Base-by-base conservation (phyloP, 495 filamentous ascomycete species). In the Venustampulla echinocandica region DNA sequence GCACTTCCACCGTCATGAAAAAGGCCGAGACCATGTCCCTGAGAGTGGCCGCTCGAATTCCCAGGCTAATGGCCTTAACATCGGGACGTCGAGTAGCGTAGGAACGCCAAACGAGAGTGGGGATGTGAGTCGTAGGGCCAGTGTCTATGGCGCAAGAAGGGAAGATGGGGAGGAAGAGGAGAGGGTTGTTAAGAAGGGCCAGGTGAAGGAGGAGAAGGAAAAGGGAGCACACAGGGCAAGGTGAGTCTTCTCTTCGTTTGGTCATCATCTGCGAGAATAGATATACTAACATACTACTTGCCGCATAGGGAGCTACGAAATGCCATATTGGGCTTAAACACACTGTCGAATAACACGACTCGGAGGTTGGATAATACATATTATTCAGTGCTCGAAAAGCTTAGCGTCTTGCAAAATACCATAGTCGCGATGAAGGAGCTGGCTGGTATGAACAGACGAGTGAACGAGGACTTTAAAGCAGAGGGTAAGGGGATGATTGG, bases 361-460 rank as follows among this genome's bases (percentile, higher is more conserved):
- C 75, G 77, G 50, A 76, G 76, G 35, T 74, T 96, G n/a, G 87
- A 94, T 57, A 82, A 84, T 54, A 88, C 83, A 0, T 94, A 94
- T 66, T 89, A 90, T 56, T 80, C 82, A 3, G 71, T 96, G 4
- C 70, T 92, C 13, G 83, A 90, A 58, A 90, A 84, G 48, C 69
- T 90, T 23, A 73, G 76, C 34, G 63, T 77, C 0, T 67, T 96
- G 24, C 79, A 82, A 42, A 68, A 72, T 41, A 87, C 81, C 1
- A 76, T 94, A 18, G 50, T 66, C 1, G 76, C 71, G 3, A 74
- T 96, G 15, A 79, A 84, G 49, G 76, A 85, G 40, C 74, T 96
- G 3, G 77, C 81, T 0, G 68, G 66, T 6, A 74, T 76, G 21
- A 82, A 79, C 7, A 66, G 71, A 13, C 62, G 74, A 37, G 66